Evolutionary conservation across 768 basidiomycete species (phyloP).

Genomic region (Mycena olivaceomarginata): DNA sequence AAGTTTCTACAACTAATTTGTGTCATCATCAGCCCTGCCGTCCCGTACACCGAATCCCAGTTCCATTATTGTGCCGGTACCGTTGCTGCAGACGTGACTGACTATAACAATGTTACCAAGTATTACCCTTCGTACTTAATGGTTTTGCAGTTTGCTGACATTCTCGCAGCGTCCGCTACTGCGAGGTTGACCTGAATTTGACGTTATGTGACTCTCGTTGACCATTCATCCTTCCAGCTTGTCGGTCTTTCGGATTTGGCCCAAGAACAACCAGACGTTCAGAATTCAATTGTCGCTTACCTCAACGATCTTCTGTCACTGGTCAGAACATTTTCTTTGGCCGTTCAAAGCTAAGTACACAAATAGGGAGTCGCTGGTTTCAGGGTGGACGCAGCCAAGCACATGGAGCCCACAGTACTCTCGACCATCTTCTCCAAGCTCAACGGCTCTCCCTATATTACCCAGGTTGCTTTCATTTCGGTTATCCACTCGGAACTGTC

Average conservation of each 20-base stretch:
- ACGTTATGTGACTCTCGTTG: background rate
- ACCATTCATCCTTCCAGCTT: background rate
- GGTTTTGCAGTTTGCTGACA: background rate
- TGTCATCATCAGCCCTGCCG: conserved; percentile 45
- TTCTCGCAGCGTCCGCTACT: conserved; percentile 6
- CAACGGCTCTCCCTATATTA: conserved; percentile 55
- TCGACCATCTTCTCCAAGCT: conserved; percentile 58
- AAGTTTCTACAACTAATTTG: background rate
- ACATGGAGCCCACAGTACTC: conserved; percentile 50
- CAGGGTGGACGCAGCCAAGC: conserved; percentile 29
- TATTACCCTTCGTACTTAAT: conserved; percentile 47
- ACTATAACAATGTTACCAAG: conserved; percentile 62
- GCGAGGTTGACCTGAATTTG: conserved; percentile 47
- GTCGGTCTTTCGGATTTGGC: conserved; percentile 21
- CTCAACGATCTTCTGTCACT: conserved; percentile 28
- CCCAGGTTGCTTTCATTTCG: conserved; percentile 56
- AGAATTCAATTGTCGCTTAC: background rate
- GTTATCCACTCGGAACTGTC: too few relatives aligned
- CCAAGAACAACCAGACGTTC: conserved; percentile 20
- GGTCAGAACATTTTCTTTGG: background rate
- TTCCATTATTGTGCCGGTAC: conserved; percentile 58
- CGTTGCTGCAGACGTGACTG: conserved; percentile 60
- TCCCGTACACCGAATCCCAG: conserved; percentile 54
- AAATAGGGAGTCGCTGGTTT: conserved; percentile 24
- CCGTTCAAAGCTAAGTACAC: background rate